phyloP scores from a whole-genome alignment of 225 moss, liverwort and hornwort genomes.

The Asterella californica region DNA sequence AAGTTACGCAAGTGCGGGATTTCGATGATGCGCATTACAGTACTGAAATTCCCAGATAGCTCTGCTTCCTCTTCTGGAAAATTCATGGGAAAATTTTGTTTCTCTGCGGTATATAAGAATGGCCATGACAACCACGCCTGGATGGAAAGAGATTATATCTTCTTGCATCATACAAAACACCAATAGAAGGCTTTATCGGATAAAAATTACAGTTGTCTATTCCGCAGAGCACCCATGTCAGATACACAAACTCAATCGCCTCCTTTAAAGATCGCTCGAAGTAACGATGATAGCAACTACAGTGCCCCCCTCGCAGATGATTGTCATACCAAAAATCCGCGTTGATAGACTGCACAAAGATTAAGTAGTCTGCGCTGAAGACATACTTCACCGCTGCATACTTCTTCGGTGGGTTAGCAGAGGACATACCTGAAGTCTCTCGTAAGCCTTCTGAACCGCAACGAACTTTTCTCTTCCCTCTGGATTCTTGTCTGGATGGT shows the following conservation, averaged over 20 bases:
- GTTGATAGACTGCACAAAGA: neutral
- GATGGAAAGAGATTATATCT: no score
- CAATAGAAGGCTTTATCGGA: neutral
- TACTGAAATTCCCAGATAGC: neutral
- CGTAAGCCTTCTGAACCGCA: constrained; percentile 92
- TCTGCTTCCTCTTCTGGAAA: neutral
- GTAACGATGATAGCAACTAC: neutral
- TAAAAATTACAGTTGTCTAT: neutral
- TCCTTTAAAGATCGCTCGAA: neutral
- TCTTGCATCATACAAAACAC: neutral
- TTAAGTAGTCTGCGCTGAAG: neutral
- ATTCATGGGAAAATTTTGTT: neutral
- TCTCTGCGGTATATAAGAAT: neutral
- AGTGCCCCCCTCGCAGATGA: neutral
- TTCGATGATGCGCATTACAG: no score
- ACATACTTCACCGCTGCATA: neutral
- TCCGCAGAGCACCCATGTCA: neutral
- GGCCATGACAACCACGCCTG: neutral
- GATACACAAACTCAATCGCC: no score
- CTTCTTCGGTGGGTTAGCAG: neutral
- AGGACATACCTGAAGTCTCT: constrained; percentile 67
- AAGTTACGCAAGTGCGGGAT: neutral
- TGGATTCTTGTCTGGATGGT: constrained; percentile 92
- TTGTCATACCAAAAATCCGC: neutral
- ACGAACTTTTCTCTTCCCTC: constrained; percentile 94